A percentile compares a stretch with the other conserved stretches of the same genome.
Evolutionary conservation across 1,284 basidiomycete genomes (phyloP).

Genomic region (Microbotryum intermedium): DNA sequence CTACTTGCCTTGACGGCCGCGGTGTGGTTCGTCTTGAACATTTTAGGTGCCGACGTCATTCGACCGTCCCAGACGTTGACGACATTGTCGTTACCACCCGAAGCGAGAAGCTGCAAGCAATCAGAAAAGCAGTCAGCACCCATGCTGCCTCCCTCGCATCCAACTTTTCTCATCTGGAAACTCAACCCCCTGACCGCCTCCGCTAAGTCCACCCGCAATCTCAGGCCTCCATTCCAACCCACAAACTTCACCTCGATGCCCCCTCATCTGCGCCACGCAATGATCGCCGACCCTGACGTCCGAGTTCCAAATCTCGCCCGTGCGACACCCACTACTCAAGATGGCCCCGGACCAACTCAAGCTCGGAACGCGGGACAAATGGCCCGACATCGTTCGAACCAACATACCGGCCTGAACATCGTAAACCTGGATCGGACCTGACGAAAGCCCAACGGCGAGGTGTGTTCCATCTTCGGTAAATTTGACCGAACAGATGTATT

Average conservation of each 20-base stretch:
- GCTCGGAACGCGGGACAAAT: conserved; percentile 64
- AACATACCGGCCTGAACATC: conserved; percentile 73
- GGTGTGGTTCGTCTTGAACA: conserved; percentile 85
- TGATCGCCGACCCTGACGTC: conserved; percentile 80
- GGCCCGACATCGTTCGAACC: conserved; percentile 78
- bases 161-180: too few species aligned
- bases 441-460: conserved; percentile 75
- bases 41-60: conserved; percentile 56
- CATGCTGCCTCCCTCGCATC: neutral
- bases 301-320: conserved; percentile 88
- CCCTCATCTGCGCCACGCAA: conserved; percentile 78
- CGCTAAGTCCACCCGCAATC: conserved; percentile 25
- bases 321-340: conserved; percentile 75
- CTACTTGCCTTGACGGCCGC: conserved; percentile 76
- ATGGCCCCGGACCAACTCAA: conserved; percentile 80
- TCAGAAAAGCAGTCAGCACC: neutral
- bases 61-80: conserved; percentile 91
- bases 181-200: conserved; percentile 33
- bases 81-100: conserved; percentile 91
- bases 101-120: conserved; percentile 63
- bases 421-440: conserved; percentile 91
- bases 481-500: conserved; percentile 65
- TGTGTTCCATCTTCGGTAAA: conserved; percentile 83
- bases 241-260: conserved; percentile 84
- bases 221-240: conserved; percentile 40